phyloP scores from a whole-genome alignment of 768 basidiomycete genomes.

The Podaxis carcinomalis region DNA sequence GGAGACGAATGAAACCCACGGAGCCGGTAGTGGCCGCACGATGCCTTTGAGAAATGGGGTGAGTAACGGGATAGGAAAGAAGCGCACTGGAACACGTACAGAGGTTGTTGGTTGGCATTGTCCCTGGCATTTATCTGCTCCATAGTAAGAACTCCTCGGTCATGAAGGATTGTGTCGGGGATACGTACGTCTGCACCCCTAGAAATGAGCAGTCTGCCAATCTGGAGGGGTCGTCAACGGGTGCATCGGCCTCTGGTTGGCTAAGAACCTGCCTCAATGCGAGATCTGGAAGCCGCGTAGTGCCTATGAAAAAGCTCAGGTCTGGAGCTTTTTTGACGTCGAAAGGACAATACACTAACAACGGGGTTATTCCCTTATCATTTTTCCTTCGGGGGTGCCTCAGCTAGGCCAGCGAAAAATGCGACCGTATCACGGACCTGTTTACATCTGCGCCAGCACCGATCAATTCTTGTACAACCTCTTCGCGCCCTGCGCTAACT shows the following conservation, averaged over 20 bases:
- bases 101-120: slow-evolving; percentile 86
- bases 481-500: slow-evolving; percentile 83
- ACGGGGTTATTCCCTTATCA: slow-evolving; percentile 76
- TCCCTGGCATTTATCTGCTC: slow-evolving; percentile 90
- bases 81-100: slow-evolving; percentile 46
- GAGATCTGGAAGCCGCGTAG: slow-evolving; percentile 91
- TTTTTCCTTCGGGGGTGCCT: slow-evolving; percentile 46
- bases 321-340: slow-evolving; percentile 16
- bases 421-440: slow-evolving; percentile 23
- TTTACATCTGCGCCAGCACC: slow-evolving; percentile 83
- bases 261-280: slow-evolving; percentile 60
- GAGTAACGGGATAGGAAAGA: slow-evolving; percentile 14
- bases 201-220: slow-evolving; percentile 79
- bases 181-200: slow-evolving; percentile 87
- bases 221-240: slow-evolving; percentile 47
- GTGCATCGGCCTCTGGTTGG: slow-evolving; percentile 19
- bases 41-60: slow-evolving; percentile 51
- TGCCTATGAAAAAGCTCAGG: slow-evolving; percentile 48
- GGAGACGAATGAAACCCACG: slow-evolving; percentile 78
- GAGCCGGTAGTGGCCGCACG: slow-evolving; percentile 96
- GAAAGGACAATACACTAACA: slow-evolving; percentile 47
- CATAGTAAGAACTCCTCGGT: slow-evolving; percentile 29
- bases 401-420: slow-evolving; percentile 17
- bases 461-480: slow-evolving; percentile 69
- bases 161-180: slow-evolving; percentile 24